Base-by-base conservation (phyloP, 2,329 filamentous ascomycete species). In the Diaporthe longicolla region DNA sequence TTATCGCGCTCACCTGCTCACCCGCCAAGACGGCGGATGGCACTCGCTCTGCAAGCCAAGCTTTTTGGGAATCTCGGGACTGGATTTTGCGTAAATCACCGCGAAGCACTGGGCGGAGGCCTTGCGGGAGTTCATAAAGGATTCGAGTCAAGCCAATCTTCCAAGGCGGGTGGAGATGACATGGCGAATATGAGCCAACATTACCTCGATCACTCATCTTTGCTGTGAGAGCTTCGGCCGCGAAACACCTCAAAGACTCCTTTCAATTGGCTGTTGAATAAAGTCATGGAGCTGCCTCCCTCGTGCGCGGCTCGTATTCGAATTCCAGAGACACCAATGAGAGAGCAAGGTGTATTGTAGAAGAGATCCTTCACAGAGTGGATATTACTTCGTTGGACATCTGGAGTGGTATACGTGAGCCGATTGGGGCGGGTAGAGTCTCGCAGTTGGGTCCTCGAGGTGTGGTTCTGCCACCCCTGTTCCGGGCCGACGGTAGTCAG, bases 61-160 rank as follows among this genome's bases (percentile, higher is more conserved):
- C 59, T 13, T 65, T 65, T 65, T 10, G 24, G 43, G 43, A 3
- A 48, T 65, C 43, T 24, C 59, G 59, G 59, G 59, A 65, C 59
- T 65, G 59, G 59, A 65, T 65, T 65, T 65, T 45, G 59, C 59
- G 59, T 65, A 65, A 65, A 65, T 65, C 59, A 65, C 3, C 59
- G 59, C 26, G 43, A 45, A 50, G 59, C 43, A 24, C 43, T 65
- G 43, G 26, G 43, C 59, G 43, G 59, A 65, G 43, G 15, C 59
- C 17, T 48, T 24, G 40, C 59, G 40, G 43, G 2, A 24, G 21
- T n/a, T 65, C 59, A 65, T 50, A 50, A 65, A 35, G 50, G 19
- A 35, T n/a, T 9, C 19, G 26, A 45, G 24, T 45, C 26, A 11
- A 21, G 26, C 40, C 59, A 29, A 26, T 45, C 1, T 26, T 32